These are phyloP conservation scores for Pleurotus pulmonarius DNA, from an alignment of 768 basidiomycete genomes.

Conservation along the genomic window DNA sequence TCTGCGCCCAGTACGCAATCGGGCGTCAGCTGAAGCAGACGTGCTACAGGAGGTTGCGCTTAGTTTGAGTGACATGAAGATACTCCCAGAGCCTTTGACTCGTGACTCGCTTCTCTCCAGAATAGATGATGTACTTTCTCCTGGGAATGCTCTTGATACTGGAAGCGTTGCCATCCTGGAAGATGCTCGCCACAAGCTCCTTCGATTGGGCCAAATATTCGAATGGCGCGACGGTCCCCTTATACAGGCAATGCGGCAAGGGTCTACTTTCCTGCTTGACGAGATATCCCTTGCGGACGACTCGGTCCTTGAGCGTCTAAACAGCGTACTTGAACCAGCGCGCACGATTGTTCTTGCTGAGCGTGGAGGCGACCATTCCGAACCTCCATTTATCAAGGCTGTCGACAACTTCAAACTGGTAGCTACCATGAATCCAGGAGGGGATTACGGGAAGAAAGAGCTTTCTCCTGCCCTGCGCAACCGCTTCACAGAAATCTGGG, in stretches of 20 bases:
- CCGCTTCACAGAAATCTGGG: constrained; percentile 99
- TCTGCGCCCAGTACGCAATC: constrained; percentile 83
- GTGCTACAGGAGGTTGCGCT: constrained; percentile 37
- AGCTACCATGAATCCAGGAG: constrained; percentile 99
- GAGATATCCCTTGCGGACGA: constrained; percentile 98
- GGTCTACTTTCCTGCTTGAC: constrained; percentile 87
- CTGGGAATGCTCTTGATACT: constrained; percentile 21
- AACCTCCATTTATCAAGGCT: constrained; percentile 66
- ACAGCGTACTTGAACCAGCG: constrained; percentile 92
- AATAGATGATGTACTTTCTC: constrained; percentile 25
- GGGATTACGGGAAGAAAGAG: constrained; percentile 99
- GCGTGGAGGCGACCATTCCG: constrained; percentile 73
- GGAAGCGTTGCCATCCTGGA: constrained; percentile 29
- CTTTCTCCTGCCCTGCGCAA: constrained; percentile 95
- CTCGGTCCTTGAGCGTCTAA: constrained; percentile 94
- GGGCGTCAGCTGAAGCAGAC: constrained; percentile 50
- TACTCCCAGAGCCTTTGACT: constrained; percentile 19
- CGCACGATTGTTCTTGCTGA: constrained; percentile 91
- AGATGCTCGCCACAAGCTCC: constrained; percentile 40
- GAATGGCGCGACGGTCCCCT: constrained; percentile 99
- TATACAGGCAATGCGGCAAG: constrained; percentile 82
- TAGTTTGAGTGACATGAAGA: constrained; percentile 38
- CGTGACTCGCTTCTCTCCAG: constrained; percentile 22
- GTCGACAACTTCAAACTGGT: constrained; percentile 76
- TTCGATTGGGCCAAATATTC: constrained; percentile 71